phyloP scores from a whole-genome alignment of 352 stramenopile genomes.

The Plasmopara viticola region DNA sequence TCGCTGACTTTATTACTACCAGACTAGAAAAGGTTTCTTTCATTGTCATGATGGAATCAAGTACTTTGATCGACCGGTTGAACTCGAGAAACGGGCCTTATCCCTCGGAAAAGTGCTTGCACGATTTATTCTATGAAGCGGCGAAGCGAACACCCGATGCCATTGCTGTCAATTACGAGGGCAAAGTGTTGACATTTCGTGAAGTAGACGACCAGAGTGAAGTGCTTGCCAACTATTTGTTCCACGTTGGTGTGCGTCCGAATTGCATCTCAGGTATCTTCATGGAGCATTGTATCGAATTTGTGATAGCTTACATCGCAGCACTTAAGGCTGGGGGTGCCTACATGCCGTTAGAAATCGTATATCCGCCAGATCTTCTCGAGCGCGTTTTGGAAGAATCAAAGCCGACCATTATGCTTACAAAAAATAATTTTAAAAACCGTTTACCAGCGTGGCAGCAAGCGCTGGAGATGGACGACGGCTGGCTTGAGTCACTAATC shows the following conservation, averaged over 20 bases:
- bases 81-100: conserved; percentile 53
- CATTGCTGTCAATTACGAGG: conserved; percentile 70
- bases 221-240: conserved; percentile 59
- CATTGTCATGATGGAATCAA: conserved; percentile 40
- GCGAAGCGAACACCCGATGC: conserved; percentile 56
- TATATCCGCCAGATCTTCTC: conserved; percentile 88
- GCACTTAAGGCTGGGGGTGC: conserved; percentile 86
- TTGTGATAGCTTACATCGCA: conserved; percentile 87
- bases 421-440: conserved; percentile 64
- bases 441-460: conserved; percentile 64
- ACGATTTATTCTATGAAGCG: conserved; percentile 73
- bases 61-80: conserved; percentile 35
- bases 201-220: conserved; percentile 65
- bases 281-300: conserved; percentile 90
- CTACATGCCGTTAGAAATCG: conserved; percentile 88
- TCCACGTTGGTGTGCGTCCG: conserved; percentile 50
- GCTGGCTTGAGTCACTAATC: conserved; percentile 34
- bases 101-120: conserved; percentile 65
- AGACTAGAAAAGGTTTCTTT: conserved; percentile 31
- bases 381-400: conserved; percentile 85
- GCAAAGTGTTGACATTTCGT: conserved; percentile 53
- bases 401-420: conserved; percentile 82
- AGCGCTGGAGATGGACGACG: conserved; percentile 59
- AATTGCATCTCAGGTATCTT: conserved; percentile 78
- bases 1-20: conserved; percentile 29